A percentile compares a stretch with the other conserved stretches of the same genome.
phyloP scores from a whole-genome alignment of 768 basidiomycete species.

The Collybia nuda region DNA sequence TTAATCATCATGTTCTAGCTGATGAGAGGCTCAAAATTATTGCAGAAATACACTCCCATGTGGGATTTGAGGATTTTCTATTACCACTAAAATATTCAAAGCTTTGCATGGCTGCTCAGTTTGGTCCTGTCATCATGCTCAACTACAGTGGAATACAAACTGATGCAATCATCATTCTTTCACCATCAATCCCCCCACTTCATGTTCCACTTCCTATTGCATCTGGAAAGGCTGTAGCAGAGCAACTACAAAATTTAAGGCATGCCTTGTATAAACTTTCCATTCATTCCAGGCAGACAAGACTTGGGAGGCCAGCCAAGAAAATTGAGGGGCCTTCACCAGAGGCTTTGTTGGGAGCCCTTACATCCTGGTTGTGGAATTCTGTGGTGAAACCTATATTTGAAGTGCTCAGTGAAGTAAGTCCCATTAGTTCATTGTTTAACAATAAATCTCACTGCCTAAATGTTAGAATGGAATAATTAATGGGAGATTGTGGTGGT shows the following conservation, averaged over 20 bases:
- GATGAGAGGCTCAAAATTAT: slow-evolving; percentile 7
- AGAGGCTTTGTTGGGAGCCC: neutral
- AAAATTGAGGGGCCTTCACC: neutral
- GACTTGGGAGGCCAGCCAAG: neutral
- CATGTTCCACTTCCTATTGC: neutral
- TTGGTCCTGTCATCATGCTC: slow-evolving; percentile 35
- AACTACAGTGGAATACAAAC: slow-evolving; percentile 22
- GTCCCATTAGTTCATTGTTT: too few relatives aligned
- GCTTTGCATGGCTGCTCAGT: slow-evolving; percentile 22
- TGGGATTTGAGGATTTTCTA: slow-evolving; percentile 32
- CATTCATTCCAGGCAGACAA: neutral
- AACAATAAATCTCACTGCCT: too few relatives aligned
- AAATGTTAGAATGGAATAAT: too few relatives aligned
- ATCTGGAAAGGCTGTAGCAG: neutral
- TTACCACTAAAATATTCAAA: slow-evolving; percentile 16
- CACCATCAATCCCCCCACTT: neutral
- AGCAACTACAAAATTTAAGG: neutral
- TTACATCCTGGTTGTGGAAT: neutral
- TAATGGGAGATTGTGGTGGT: slow-evolving; percentile 6
- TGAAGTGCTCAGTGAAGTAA: slow-evolving; percentile 1
- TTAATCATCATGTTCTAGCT: neutral
- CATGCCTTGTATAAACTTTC: neutral
- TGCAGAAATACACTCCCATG: slow-evolving; percentile 25
- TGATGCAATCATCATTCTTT: slow-evolving; percentile 10
- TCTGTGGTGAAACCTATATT: slow-evolving; percentile 3